These are phyloP conservation scores for Exophiala alcalophila DNA, from an alignment of 2,329 filamentous ascomycete genomes.

Conservation along the genomic window DNA sequence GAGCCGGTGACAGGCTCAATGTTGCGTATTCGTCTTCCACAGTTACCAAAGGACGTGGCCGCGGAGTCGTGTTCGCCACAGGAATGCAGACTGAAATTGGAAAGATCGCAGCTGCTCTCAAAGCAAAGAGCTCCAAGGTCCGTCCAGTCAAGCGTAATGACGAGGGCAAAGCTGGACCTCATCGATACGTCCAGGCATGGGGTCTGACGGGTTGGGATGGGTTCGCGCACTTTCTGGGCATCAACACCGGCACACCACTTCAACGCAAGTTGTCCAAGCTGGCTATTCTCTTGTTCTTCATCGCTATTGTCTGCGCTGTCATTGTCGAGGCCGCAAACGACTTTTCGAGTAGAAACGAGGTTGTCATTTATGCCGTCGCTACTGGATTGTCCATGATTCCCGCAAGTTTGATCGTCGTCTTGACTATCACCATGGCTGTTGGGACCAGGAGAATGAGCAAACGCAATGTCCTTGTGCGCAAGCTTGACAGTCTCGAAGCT, in stretches of 20 bases:
- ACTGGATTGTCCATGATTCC: slow-evolving; percentile 60
- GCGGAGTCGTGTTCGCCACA: slow-evolving; percentile 59
- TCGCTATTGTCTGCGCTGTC: slow-evolving; percentile 66
- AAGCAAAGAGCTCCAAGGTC: slow-evolving; percentile 52
- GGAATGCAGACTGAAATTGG: too few species aligned
- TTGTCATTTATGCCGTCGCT: slow-evolving; percentile 64
- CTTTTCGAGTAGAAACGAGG: slow-evolving; percentile 53
- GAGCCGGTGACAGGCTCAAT: slow-evolving; percentile 60
- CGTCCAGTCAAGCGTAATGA: slow-evolving; percentile 53
- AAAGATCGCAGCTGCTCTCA: too few species aligned
- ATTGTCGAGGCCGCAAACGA: slow-evolving; percentile 65
- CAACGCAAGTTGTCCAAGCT: slow-evolving; percentile 67
- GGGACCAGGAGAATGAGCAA: slow-evolving; percentile 53
- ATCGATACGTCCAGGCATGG: slow-evolving; percentile 53
- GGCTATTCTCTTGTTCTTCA: slow-evolving; percentile 62
- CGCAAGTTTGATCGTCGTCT: slow-evolving; percentile 56
- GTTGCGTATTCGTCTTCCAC: slow-evolving; percentile 61
- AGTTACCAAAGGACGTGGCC: slow-evolving; percentile 60
- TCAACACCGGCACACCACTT: slow-evolving; percentile 66
- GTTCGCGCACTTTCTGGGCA: slow-evolving; percentile 62
- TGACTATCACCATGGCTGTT: slow-evolving; percentile 61
- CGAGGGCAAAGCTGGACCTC: slow-evolving; percentile 50
- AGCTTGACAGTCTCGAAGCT: slow-evolving; percentile 52
- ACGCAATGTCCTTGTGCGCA: slow-evolving; percentile 52
- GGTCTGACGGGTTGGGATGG: slow-evolving; percentile 55